A percentile compares a stretch with the other conserved stretches of the same genome.
Conservation (phyloP, 1,284 basidiomycete species). For the Xerocomus amazonicus region DNA sequence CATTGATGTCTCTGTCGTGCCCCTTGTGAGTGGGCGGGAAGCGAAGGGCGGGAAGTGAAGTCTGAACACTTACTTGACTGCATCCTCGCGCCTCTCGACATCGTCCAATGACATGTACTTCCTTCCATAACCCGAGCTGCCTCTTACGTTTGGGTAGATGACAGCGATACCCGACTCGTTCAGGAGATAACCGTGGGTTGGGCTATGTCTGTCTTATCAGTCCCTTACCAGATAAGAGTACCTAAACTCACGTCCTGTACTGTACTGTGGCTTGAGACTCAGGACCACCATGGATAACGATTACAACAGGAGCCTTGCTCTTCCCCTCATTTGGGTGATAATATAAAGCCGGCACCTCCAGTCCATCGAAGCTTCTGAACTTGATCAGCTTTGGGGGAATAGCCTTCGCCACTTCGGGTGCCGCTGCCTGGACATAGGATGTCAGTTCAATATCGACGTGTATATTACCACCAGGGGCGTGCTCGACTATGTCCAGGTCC, state of each 20-base stretch:
- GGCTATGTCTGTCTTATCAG: conserved; percentile 19
- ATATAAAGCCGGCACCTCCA: conserved; percentile 37
- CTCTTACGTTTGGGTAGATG: conserved; percentile 39
- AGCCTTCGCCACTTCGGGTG: conserved; percentile 20
- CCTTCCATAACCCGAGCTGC: conserved; percentile 38
- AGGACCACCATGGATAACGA: conserved; percentile 38
- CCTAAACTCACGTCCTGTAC: conserved; percentile 27
- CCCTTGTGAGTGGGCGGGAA: conserved; percentile 4
- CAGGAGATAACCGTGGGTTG: conserved; percentile 35
- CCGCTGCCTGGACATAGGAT: conserved; percentile 30
- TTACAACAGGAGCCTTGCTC: conserved; percentile 28
- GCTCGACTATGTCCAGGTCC: conserved; percentile 16
- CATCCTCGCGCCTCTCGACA: conserved; percentile 38
- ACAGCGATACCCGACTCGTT: conserved; percentile 36
- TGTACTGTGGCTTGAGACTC: conserved; percentile 34
- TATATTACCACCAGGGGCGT: conserved; percentile 13
- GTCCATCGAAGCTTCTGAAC: conserved; percentile 37
- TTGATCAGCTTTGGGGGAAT: conserved; percentile 32
- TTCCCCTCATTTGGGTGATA: conserved; percentile 32
- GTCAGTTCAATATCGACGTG: conserved; percentile 23
- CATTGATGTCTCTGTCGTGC: conserved; percentile 32
- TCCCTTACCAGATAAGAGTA: background rate
- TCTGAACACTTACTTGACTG: conserved; percentile 31
- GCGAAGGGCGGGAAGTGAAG: background rate
- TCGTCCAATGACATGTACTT: conserved; percentile 36